A percentile compares a stretch with the other conserved stretches of the same genome.
Conservation (phyloP, 306 rosid genomes). For the Pachyrhizus erosus region DNA sequence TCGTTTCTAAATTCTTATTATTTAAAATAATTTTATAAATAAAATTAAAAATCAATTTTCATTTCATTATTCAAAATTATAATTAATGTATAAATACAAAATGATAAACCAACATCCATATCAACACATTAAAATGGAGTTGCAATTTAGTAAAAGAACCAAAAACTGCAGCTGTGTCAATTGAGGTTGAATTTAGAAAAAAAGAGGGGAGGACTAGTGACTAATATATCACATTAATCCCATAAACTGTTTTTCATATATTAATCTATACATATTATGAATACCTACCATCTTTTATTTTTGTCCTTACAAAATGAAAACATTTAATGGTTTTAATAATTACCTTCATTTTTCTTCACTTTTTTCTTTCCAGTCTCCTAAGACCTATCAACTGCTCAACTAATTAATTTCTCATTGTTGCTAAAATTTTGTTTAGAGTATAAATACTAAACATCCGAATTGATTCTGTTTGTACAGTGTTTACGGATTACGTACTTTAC, state of each 20-base stretch:
- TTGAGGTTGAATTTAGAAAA: not conserved
- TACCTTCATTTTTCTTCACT: not conserved
- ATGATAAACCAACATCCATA: not conserved
- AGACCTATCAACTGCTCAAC: not conserved
- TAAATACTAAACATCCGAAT: not conserved
- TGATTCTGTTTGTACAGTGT: constrained; percentile 21
- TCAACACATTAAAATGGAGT: not conserved
- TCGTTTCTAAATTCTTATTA: not conserved
- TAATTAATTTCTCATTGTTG: constrained; percentile 28
- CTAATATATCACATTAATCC: not conserved
- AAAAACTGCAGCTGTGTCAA: not conserved
- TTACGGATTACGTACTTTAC: constrained; percentile 5
- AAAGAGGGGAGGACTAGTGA: not conserved
- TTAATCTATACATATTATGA: not conserved
- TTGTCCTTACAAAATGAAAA: not conserved
- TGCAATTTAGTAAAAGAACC: not conserved
- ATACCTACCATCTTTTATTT: not conserved
- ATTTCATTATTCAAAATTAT: not conserved
- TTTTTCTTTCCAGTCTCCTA: not conserved
- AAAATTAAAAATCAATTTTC: too few relatives aligned
- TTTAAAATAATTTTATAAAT: too few relatives aligned
- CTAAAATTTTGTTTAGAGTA: not conserved
- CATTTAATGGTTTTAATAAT: not conserved
- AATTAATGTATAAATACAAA: not conserved
- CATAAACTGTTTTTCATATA: not conserved